phyloP scores from a whole-genome alignment of 1,284 basidiomycete species.

The Tilletia caries region DNA sequence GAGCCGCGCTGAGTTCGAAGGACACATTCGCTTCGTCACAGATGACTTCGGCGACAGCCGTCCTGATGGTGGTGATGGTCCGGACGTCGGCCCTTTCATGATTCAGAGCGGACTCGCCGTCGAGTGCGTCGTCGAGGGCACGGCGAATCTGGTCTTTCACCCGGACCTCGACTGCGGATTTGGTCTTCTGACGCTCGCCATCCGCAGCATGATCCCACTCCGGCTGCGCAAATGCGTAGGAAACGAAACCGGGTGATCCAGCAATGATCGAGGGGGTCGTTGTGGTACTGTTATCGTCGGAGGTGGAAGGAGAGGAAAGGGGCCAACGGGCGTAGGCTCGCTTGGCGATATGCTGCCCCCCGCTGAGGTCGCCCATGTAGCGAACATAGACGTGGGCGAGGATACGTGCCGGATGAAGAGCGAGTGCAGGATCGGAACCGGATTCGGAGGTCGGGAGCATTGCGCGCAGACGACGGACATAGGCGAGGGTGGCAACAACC shows the following conservation, averaged over 20 bases:
- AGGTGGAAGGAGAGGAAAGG: neutral
- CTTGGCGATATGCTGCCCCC: slow-evolving; percentile 71
- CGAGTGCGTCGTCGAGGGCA: slow-evolving; percentile 40
- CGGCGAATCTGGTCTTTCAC: neutral
- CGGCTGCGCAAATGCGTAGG: slow-evolving; percentile 78
- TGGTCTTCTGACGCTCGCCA: slow-evolving; percentile 61
- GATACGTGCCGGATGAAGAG: slow-evolving; percentile 61
- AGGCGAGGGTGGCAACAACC: slow-evolving; percentile 20
- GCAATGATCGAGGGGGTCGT: slow-evolving; percentile 56
- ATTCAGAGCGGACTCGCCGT: neutral
- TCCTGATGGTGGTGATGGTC: too few relatives aligned
- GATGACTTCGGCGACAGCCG: too few relatives aligned
- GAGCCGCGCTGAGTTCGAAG: slow-evolving; percentile 67
- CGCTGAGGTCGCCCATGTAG: slow-evolving; percentile 79
- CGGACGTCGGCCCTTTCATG: too few relatives aligned
- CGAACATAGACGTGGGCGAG: slow-evolving; percentile 77
- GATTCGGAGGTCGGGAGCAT: neutral
- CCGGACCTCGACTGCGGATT: slow-evolving; percentile 57
- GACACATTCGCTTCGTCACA: slow-evolving; percentile 63
- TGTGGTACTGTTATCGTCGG: slow-evolving; percentile 63
- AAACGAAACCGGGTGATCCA: slow-evolving; percentile 62
- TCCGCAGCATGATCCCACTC: slow-evolving; percentile 59
- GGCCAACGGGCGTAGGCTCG: slow-evolving; percentile 56
- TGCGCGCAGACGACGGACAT: slow-evolving; percentile 21
- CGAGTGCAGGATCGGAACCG: slow-evolving; percentile 53